These are phyloP conservation scores for Talaromyces amestolkiae DNA, from an alignment of 2,329 filamentous ascomycete genomes.

Conservation along the genomic window DNA sequence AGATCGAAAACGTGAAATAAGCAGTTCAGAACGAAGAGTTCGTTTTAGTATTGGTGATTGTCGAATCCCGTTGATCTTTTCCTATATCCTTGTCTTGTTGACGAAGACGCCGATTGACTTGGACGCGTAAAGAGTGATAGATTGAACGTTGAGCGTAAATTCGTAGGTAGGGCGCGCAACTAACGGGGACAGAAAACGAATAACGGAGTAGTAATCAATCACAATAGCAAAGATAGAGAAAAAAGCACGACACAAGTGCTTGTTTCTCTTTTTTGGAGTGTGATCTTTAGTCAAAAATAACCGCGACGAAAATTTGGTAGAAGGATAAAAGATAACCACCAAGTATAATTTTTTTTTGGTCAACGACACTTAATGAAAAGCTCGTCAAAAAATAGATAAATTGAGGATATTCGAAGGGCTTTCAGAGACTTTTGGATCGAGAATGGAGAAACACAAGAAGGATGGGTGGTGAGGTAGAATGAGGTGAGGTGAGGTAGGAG, in stretches of 20 bases:
- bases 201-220: neutral
- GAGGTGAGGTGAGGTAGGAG: slow-evolving; percentile 21
- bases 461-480: slow-evolving; percentile 21
- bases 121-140: neutral
- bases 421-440: slow-evolving; percentile 17
- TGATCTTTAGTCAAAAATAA: slow-evolving; percentile 19
- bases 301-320: slow-evolving; percentile 18
- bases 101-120: neutral
- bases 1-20: neutral
- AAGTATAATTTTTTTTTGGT: slow-evolving; percentile 24
- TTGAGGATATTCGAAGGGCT: slow-evolving; percentile 24
- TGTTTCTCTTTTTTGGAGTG: neutral
- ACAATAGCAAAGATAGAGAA: neutral
- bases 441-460: slow-evolving; percentile 8
- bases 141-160: neutral
- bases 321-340: slow-evolving; percentile 13
- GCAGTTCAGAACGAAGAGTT: neutral
- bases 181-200: neutral
- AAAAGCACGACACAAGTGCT: slow-evolving; percentile 16
- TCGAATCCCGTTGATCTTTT: neutral
- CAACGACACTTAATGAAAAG: slow-evolving; percentile 55
- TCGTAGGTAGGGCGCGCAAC: slow-evolving; percentile 6
- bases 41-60: neutral
- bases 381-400: slow-evolving; percentile 37
- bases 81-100: neutral